Conservation (phyloP, 345 rosid species). For the Lepidium sativum region DNA sequence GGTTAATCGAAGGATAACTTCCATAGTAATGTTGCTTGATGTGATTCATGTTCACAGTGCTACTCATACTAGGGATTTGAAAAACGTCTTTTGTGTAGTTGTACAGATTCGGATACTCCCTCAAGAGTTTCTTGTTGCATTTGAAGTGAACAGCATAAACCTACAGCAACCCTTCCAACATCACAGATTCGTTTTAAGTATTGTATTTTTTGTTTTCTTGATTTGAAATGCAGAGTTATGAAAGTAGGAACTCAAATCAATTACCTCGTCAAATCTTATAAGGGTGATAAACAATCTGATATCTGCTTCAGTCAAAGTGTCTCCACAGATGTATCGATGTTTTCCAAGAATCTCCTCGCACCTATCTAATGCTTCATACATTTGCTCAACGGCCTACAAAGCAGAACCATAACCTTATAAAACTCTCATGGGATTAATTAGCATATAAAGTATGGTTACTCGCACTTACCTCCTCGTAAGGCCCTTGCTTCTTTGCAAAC, state of each 20-base stretch:
- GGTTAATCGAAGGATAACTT: slow-evolving; percentile 66
- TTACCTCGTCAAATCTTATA: slow-evolving; percentile 90
- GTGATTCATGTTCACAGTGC: slow-evolving; percentile 57
- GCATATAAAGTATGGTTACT: not conserved
- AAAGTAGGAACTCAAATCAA: not conserved
- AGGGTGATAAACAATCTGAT: slow-evolving; percentile 79
- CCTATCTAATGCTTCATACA: slow-evolving; percentile 65
- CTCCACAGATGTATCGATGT: slow-evolving; percentile 68
- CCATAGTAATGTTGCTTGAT: slow-evolving; percentile 74
- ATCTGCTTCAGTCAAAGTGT: slow-evolving; percentile 64
- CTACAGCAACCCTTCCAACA: slow-evolving; percentile 22
- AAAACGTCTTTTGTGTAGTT: slow-evolving; percentile 60
- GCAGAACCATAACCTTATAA: not conserved
- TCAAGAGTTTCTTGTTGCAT: slow-evolving; percentile 67
- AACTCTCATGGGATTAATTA: not conserved
- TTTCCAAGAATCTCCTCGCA: slow-evolving; percentile 67
- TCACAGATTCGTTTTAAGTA: not conserved
- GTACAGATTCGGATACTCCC: slow-evolving; percentile 64
- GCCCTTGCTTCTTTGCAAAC: slow-evolving; percentile 45
- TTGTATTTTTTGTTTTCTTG: not conserved
- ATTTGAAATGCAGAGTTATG: not conserved
- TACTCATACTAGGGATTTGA: slow-evolving; percentile 50
- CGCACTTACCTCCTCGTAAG: slow-evolving; percentile 46
- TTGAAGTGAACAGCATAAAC: slow-evolving; percentile 73
- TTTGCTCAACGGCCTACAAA: slow-evolving; percentile 55